Conservation (phyloP, 2,329 filamentous ascomycete species). For the Amphichorda felina region DNA sequence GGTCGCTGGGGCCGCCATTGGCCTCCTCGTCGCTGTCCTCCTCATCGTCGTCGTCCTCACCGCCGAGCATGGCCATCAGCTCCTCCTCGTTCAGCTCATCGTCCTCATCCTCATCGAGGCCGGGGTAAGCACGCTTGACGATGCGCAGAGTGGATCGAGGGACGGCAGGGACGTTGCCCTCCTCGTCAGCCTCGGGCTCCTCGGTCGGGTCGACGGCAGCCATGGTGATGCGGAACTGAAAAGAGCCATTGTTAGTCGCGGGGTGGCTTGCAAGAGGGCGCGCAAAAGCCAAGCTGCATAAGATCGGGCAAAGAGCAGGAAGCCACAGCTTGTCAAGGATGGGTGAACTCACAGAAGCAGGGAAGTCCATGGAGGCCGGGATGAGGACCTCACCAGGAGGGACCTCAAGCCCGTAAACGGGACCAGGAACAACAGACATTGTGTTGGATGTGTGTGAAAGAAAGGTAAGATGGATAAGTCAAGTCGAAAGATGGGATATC, state of each 20-base stretch:
- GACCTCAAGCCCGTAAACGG: constrained; percentile 86
- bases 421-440: constrained; percentile 55
- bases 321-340: neutral
- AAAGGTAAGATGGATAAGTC: neutral
- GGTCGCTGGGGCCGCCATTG: constrained; percentile 87
- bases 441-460: constrained; percentile 9
- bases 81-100: constrained; percentile 58
- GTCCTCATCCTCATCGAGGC: constrained; percentile 44
- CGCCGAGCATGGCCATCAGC: constrained; percentile 36
- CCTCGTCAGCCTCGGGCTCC: constrained; percentile 52
- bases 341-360: constrained; percentile 60
- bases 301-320: neutral
- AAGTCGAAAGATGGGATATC: neutral
- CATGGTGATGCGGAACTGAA: constrained; percentile 94
- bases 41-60: constrained; percentile 38
- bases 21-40: constrained; percentile 52
- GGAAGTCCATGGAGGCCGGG: constrained; percentile 65
- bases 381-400: constrained; percentile 75
- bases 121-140: constrained; percentile 57
- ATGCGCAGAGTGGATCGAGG: constrained; percentile 84
- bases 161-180: constrained; percentile 46
- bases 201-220: constrained; percentile 90
- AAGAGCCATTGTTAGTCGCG: constrained; percentile 1
- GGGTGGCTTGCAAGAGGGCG: neutral
- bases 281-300: neutral